These are phyloP conservation scores for Saccharum officinarum DNA, from an alignment of 176 grass and related monocot species.

Conservation along the genomic window DNA sequence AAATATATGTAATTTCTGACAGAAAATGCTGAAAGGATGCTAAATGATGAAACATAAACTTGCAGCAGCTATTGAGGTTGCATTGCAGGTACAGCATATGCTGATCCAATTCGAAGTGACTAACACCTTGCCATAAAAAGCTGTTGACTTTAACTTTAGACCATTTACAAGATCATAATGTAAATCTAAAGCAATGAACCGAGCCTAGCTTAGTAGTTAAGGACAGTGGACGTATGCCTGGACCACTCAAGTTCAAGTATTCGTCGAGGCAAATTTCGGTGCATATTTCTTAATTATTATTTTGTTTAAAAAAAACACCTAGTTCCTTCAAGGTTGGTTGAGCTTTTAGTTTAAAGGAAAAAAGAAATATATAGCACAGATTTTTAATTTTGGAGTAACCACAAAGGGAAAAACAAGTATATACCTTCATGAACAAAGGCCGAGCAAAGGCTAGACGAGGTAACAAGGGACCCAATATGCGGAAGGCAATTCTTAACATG, in stretches of 20 bases:
- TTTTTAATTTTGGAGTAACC: not conserved
- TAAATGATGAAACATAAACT: not conserved
- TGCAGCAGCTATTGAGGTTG: conserved; percentile 3
- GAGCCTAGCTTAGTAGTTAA: not conserved
- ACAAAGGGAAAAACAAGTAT: conserved; percentile 16
- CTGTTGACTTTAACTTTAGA: not conserved
- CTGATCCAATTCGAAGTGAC: not conserved
- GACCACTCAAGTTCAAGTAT: not conserved
- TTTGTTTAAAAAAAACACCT: not conserved
- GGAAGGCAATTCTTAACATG: conserved; percentile 96
- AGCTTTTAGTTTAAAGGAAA: not conserved
- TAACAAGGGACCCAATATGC: conserved; percentile 91
- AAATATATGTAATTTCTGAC: not conserved
- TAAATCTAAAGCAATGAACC: not conserved
- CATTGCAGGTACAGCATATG: conserved; percentile 25
- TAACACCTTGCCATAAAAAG: not conserved
- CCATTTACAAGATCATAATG: not conserved
- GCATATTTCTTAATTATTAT: not conserved
- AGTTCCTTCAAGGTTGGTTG: not conserved
- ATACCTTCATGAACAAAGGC: conserved; percentile 99
- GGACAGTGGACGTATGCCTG: not conserved
- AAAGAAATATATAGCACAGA: not conserved
- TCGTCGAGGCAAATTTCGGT: not conserved
- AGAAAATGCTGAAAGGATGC: not conserved
- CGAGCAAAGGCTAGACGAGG: conserved; percentile 94